Evolutionary conservation across 129 eudicot genomes (phyloP).

Genomic region (Centella asiatica): DNA sequence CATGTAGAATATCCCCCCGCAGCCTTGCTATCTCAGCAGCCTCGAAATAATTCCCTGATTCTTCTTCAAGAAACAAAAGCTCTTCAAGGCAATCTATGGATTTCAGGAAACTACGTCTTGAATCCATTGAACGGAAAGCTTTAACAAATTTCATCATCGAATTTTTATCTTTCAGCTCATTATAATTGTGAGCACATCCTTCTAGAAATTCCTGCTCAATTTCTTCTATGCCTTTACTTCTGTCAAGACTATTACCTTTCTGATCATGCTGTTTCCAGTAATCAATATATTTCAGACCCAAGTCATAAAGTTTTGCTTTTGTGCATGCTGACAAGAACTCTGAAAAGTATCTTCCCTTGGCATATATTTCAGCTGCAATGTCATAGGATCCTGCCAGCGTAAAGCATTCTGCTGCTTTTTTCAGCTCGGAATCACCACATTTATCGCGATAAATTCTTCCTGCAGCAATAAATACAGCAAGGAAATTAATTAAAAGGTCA

Average conservation of each 20-base stretch:
- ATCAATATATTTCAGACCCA: conserved; percentile 36
- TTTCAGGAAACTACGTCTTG: conserved; percentile 45
- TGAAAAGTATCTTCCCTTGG: conserved; percentile 34
- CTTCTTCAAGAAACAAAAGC: conserved; percentile 57
- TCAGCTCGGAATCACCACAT: conserved; percentile 28
- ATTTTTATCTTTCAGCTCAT: conserved; percentile 28
- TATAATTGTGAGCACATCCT: conserved; percentile 40
- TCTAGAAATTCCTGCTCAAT: conserved; percentile 52
- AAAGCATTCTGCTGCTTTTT: conserved; percentile 70
- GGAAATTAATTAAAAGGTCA: no score
- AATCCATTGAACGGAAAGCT: conserved; percentile 41
- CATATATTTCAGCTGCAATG: conserved; percentile 55
- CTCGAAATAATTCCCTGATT: conserved; percentile 39
- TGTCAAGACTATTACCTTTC: not conserved
- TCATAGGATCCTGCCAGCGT: conserved; percentile 37
- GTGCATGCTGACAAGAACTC: conserved; percentile 57
- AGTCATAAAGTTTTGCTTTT: conserved; percentile 35
- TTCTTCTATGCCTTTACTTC: conserved; percentile 31
- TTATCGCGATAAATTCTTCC: conserved; percentile 33
- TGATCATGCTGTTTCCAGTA: conserved; percentile 40
- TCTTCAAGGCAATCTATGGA: conserved; percentile 42
- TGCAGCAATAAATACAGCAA: conserved; percentile 4
- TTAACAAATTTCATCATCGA: conserved; percentile 58
- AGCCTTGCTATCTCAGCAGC: conserved; percentile 60
- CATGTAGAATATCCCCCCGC: conserved; percentile 43